A percentile compares a stretch with the other conserved stretches of the same genome.
Conservation (phyloP, 1,284 basidiomycete genomes). For the Stygiomarasmius scandens region DNA sequence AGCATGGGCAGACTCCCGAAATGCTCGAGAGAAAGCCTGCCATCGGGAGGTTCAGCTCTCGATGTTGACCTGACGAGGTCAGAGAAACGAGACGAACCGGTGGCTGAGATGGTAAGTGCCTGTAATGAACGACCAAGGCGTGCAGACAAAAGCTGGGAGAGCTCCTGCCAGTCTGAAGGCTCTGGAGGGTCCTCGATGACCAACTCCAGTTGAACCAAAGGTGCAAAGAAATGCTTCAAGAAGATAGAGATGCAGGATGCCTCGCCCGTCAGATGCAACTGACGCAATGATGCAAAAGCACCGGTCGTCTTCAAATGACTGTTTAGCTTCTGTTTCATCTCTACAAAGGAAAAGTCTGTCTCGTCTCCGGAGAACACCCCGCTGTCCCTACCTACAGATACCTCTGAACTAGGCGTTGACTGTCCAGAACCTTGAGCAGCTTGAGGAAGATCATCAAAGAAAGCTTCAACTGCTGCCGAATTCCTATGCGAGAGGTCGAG, state of each 20-base stretch:
- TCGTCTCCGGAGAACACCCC: conserved; percentile 76
- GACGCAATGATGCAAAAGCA: conserved; percentile 59
- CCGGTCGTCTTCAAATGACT: conserved; percentile 51
- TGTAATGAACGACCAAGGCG: conserved; percentile 61
- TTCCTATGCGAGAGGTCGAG: conserved; percentile 71
- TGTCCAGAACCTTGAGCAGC: conserved; percentile 51
- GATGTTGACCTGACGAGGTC: conserved; percentile 70
- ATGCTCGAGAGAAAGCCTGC: conserved; percentile 60
- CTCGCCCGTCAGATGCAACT: conserved; percentile 68
- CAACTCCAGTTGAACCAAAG: conserved; percentile 65
- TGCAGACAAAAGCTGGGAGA: conserved; percentile 62
- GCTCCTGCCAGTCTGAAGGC: conserved; percentile 70
- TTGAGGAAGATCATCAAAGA: conserved; percentile 68
- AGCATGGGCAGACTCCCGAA: conserved; percentile 57
- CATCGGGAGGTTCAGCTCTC: conserved; percentile 56
- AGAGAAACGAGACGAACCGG: conserved; percentile 61
- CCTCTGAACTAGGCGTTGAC: conserved; percentile 66
- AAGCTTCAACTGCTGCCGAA: conserved; percentile 68
- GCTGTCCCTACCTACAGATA: conserved; percentile 58
- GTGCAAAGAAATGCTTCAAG: conserved; percentile 64
- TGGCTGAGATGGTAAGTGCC: conserved; percentile 61
- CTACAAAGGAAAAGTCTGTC: conserved; percentile 61
- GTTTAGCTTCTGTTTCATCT: conserved; percentile 66
- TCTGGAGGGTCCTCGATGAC: conserved; percentile 77
- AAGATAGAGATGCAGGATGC: conserved; percentile 69